Conservation (phyloP, 805 yeast genomes). For the Danielia oregonensis region DNA sequence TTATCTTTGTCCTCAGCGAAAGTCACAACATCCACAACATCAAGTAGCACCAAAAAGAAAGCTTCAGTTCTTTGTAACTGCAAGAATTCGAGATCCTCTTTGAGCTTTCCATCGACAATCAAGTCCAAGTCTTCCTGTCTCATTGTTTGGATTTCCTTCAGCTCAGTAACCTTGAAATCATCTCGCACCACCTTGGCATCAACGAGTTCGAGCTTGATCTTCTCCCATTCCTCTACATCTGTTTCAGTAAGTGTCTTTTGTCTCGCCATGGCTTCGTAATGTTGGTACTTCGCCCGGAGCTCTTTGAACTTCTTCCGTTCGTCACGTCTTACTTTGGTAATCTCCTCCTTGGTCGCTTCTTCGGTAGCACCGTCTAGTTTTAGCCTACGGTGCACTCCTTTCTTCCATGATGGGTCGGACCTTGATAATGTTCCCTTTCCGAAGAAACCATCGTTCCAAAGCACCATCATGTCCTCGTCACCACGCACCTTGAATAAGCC, state of each 20-base stretch:
- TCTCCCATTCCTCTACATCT: conserved; percentile 23
- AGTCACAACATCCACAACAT: conserved; percentile 36
- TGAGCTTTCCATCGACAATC: conserved; percentile 13
- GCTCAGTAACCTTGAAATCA: not conserved
- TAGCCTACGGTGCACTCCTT: conserved; percentile 57
- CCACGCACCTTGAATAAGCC: conserved; percentile 39
- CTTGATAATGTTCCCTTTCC: conserved; percentile 90
- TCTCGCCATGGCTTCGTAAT: conserved; percentile 48
- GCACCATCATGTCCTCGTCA: conserved; percentile 43
- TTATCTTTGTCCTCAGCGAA: not conserved
- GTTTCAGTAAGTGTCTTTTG: conserved; percentile 22
- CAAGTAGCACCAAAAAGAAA: conserved; percentile 59
- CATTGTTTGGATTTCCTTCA: not conserved
- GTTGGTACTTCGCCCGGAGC: conserved; percentile 49
- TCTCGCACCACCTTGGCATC: conserved; percentile 5
- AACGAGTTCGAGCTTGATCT: conserved; percentile 8
- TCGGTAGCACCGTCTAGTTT: conserved; percentile 34
- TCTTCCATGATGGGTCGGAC: conserved; percentile 88
- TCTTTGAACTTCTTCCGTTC: conserved; percentile 71
- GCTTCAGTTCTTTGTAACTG: conserved; percentile 77
- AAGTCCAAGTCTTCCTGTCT: conserved; percentile 14
- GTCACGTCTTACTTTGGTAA: conserved; percentile 67
- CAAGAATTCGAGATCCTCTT: conserved; percentile 40
- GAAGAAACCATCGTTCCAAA: conserved; percentile 88
- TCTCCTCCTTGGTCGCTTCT: conserved; percentile 60